Evolutionary conservation across 306 rosid species (phyloP).

Genomic region (Dryas alaskensis): DNA sequence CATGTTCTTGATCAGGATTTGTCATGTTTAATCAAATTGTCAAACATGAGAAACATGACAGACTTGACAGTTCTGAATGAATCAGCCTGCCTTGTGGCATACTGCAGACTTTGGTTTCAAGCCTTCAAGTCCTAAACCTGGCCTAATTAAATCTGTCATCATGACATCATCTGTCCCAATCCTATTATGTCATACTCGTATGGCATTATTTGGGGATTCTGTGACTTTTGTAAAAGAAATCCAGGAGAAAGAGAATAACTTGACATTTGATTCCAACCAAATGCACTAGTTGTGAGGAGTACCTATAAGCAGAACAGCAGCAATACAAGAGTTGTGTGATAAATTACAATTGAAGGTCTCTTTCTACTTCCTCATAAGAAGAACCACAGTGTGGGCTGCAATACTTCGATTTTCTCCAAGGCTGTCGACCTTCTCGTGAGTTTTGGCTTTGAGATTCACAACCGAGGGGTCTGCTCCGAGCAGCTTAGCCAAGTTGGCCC

Average conservation of each 20-base stretch:
- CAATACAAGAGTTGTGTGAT: background rate
- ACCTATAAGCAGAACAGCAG: constrained; percentile 3
- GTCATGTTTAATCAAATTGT: background rate
- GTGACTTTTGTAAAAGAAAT: background rate
- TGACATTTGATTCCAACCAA: constrained; percentile 4
- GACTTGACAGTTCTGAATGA: background rate
- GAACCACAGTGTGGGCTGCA: constrained; percentile 96
- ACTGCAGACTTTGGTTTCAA: background rate
- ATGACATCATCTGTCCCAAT: background rate
- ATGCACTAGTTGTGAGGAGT: background rate
- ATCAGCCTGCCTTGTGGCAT: background rate
- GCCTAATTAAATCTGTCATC: background rate
- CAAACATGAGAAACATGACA: background rate
- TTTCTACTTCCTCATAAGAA: constrained; percentile 71
- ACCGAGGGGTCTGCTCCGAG: constrained; percentile 85
- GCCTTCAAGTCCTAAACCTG: background rate
- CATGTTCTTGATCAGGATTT: background rate
- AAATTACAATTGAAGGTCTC: constrained; percentile 9
- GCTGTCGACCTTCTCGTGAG: constrained; percentile 96
- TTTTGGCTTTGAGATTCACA: constrained; percentile 91
- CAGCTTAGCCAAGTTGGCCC: constrained; percentile 76
- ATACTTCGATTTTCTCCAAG: constrained; percentile 95
- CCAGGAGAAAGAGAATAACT: background rate
- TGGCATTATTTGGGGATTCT: too few relatives aligned
- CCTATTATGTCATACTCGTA: background rate